phyloP scores from a whole-genome alignment of 345 rosid genomes.

The Salix koriyanagi region DNA sequence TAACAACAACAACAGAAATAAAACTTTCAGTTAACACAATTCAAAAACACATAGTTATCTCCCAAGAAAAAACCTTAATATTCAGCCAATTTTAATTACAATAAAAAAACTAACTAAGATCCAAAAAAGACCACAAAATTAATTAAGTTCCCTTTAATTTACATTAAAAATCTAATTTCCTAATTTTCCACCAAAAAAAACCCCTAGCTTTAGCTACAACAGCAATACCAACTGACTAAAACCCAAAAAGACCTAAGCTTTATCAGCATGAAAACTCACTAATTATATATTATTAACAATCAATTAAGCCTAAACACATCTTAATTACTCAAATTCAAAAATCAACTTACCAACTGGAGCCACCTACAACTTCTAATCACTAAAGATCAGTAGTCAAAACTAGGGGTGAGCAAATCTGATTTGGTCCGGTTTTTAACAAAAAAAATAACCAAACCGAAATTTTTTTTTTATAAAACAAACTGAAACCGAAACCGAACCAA shows the following conservation, averaged over 20 bases:
- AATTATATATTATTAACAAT: background rate
- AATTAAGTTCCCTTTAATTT: background rate
- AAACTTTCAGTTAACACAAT: background rate
- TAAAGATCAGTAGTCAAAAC: background rate
- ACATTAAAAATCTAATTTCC: background rate
- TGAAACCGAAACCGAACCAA: too few relatives aligned
- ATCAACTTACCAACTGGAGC: background rate
- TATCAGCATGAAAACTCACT: background rate
- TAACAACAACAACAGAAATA: background rate
- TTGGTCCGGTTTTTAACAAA: too few relatives aligned
- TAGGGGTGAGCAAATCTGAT: too few relatives aligned
- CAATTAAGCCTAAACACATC: constrained; percentile 13
- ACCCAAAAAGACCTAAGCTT: constrained; percentile 6
- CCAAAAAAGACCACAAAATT: background rate
- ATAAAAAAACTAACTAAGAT: background rate
- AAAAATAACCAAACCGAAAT: too few relatives aligned
- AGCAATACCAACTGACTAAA: background rate
- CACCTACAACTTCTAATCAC: background rate
- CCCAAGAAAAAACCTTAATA: background rate
- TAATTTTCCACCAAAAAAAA: background rate
- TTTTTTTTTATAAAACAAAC: too few relatives aligned
- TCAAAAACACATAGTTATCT: background rate
- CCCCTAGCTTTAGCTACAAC: constrained; percentile 18
- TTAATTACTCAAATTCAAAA: constrained; percentile 19
- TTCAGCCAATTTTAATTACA: background rate